Evolutionary conservation across 2,329 filamentous ascomycete species (phyloP), one percentile per base, ranked within the genome.

Genomic region (Fusarium fujikuroi): DNA sequence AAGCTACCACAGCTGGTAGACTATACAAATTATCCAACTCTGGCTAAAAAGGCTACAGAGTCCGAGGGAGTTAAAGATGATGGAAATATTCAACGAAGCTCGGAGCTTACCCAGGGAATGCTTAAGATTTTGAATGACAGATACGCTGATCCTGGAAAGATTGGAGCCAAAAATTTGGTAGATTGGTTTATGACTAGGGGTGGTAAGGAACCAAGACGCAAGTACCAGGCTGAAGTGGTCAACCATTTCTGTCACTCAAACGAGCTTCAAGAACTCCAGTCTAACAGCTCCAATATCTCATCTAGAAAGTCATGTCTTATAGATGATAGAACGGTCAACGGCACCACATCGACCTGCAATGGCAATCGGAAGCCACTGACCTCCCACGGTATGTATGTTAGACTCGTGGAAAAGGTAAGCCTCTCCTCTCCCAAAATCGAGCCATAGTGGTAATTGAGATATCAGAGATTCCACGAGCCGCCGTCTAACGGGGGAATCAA

Each of bases 401-500:
- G 11, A 14, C 32, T 64, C 0, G 6, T n/a, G 18, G 18, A 25
- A 14, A 23, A 62, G 12, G 57, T 39, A 4, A 32, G 28, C 12
- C 8, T 12, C 9, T 43, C 40, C 40, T 25, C 42, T 19, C 10
- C 23, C 16, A 1, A 25, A 28, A 18, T 37, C 15, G 9, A 37
- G 36, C 36, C 16, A 18, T 15, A 18, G 16, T 37, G 36, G 16
- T 18, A 37, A 37, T 19, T 7, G 10, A 7, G 16, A 5, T 2
- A 19, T 10, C 3, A 63, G 61, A 23, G 61, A 21, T 63, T 63
- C 3, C 42, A 49, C 18, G 23, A 23, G 6, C 4, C 19, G 3
- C 21, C 42, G 2, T 37, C 32, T 1, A 7, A 18, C 2, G 32
- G 19, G 10, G 7, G 1, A 2, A 3, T 5, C 2, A 2, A 3